A percentile compares a stretch with the other conserved stretches of the same genome.
Conservation (phyloP, 768 basidiomycete species). For the Tylopilus sp. region DNA sequence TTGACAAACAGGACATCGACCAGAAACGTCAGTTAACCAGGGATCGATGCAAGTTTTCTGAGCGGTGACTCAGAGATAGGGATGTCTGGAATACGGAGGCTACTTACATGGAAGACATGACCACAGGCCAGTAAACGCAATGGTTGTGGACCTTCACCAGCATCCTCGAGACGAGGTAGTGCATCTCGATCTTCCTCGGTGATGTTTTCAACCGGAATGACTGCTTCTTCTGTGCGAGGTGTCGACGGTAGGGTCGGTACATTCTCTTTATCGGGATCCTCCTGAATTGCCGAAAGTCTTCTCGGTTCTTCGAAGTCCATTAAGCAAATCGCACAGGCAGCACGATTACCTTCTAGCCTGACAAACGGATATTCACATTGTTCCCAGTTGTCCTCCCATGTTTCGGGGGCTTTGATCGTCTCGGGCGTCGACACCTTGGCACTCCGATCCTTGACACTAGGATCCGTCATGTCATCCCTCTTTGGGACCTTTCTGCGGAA, state of each 20-base stretch:
- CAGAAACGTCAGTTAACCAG: constrained; percentile 82
- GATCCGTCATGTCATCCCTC: constrained; percentile 18
- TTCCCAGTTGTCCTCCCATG: constrained; percentile 82
- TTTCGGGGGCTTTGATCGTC: constrained; percentile 34
- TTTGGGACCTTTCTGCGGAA: constrained; percentile 33
- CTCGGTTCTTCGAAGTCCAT: constrained; percentile 81
- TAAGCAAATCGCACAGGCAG: constrained; percentile 80
- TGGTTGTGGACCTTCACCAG: constrained; percentile 74
- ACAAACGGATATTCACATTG: constrained; percentile 77
- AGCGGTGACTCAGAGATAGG: constrained; percentile 2
- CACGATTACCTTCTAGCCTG: constrained; percentile 75
- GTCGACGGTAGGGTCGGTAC: constrained; percentile 5
- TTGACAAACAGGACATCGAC: constrained; percentile 87
- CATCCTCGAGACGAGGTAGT: constrained; percentile 58
- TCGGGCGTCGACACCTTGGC: constrained; percentile 8
- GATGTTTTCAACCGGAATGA: constrained; percentile 34
- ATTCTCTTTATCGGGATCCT: constrained; percentile 30
- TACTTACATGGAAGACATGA: constrained; percentile 86
- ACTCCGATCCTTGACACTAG: constrained; percentile 17
- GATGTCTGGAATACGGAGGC: not conserved
- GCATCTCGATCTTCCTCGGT: constrained; percentile 41
- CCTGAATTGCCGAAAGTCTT: constrained; percentile 26
- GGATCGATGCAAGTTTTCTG: constrained; percentile 89
- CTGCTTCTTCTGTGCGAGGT: constrained; percentile 20
- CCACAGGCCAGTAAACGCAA: constrained; percentile 74